Base-by-base conservation (phyloP, 768 basidiomycete genomes). In the Pleurotus tuber-regium region DNA sequence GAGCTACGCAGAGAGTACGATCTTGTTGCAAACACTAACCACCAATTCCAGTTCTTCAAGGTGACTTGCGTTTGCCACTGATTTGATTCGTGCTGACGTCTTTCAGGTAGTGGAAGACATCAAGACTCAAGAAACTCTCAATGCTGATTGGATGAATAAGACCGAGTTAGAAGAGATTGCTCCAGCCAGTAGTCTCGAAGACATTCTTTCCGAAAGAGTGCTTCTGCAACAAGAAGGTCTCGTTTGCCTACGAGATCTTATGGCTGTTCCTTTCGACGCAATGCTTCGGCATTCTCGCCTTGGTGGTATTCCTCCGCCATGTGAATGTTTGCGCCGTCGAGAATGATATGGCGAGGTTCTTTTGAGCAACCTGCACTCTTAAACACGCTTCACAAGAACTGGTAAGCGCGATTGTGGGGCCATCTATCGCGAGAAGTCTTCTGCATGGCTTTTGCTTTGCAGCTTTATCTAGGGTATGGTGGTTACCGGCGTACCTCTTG, bases 291-390 rank as follows among this genome's bases (percentile, higher is more conserved):
- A n/a, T n/a, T 89, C 86, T 70, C 76, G 85, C 4, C 66, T 85
- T 31, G 92, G 80, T 51, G 89, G 90, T 38, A 54, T n/a, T 90
- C 51, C 77, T 87, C 50, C 84, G 91, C 43, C 81, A 83, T 59
- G 89, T 89, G 71, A 83, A 92, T 53, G 88, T 93, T 47, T 94
- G 87, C n/a, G 78, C 91, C 84, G 0, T 74, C 82, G 43, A 86
- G 83, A 67, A 92, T 92, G 89, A 87, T 93, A 67, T 93, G 90
- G 89, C 91, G 92, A n/a, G 84, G 86, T 42, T 86, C 89, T 35
- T 74, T 93, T 59, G 88, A 91, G 62, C 89, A 85, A 63, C 84
- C 82, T 16, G 89, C 90, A 12, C 75, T 93, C 28, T 87, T 92
- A 75, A 93, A 92, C 70, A 91, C 92, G 9, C 80, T 94, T 38